Base-by-base conservation (phyloP, 2,329 filamentous ascomycete genomes). In the Pseudogymnoascus sp. region DNA sequence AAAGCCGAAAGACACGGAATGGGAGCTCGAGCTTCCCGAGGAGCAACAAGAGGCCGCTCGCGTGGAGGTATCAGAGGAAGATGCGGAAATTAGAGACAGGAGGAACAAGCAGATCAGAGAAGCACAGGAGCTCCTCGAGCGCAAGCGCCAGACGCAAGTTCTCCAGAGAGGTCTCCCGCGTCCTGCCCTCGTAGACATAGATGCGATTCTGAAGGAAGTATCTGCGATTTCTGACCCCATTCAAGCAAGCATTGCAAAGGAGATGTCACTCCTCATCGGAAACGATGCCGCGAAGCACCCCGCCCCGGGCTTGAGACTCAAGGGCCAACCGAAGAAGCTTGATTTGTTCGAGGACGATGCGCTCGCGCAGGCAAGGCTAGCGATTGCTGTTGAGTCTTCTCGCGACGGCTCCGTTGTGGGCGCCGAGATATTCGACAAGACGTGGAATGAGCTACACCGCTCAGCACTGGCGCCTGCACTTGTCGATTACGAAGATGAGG, bases 1-100 rank as follows among this genome's bases (percentile, higher is more conserved):
- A 0, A 96, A 90, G 72, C 95, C 95, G 0, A 97, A 96, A 72
- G 91, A 96, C 72, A 89, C 86, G 0, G 93, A 97, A 68, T 97
- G 91, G 88, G 95, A 97, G 69, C 85, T 97, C 53, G 93, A 97
- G 73, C 78, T 96, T 36, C 93, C 93, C 0, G 91, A 96, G 42
- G 92, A 96, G 67, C 82, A 89, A 66, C 79, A 84, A 65, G 90
- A 95, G 68, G 71, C 77, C 2, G 71, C 73, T 2, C 74, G 74
- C 2, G 78, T 82, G 49, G 81, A 87, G 61, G 72, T 82, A 6
- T 79, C 77, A n/a, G 84, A 84, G 65, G 82, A 84, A 69, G 81
- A 83, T 66, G 78, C 81, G 0, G 91, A 90, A 14, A 86, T 93
- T 67, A 85, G 90, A 37, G 95, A 97, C 73, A 84, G 86, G 63